Base-by-base conservation (phyloP, 768 basidiomycete genomes). In the Lentinus tigrinus region DNA sequence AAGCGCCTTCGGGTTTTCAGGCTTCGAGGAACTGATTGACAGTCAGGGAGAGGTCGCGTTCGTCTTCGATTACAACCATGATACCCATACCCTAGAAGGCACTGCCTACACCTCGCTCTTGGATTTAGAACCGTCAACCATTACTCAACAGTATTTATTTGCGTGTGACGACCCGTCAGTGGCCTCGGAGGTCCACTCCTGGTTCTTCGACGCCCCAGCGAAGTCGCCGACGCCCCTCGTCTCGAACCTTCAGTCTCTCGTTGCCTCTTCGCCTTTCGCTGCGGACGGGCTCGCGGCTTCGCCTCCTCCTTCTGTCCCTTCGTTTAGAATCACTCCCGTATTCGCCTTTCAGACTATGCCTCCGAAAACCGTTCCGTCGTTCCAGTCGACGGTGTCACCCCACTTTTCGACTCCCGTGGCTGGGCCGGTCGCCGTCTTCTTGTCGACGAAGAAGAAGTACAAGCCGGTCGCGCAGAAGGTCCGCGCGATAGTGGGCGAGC, bases 391-490 rank as follows among this genome's bases (percentile, higher is more conserved):
- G 17, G 40, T 5, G 19, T 37, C 36, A 37, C 36, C 36, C 36
- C 19, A 9, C n/a, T n/a, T n/a, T n/a, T n/a, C n/a, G n/a, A n/a
- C n/a, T n/a, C n/a, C n/a, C n/a, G n/a, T n/a, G n/a, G n/a, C 40
- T 5, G 40, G 17, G 19, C 7, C 8, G 14, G 40, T 42, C 5
- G 8, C 8, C 40, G 19, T 8, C 40, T 8, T 8, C 7, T 11
- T 42, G 47, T 28, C n/a, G 38, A 47, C 34, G 13, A 43, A 47
- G 40, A 60, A 60, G 54, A 60, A 55, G 53, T 69, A 69, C 54
- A 69, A 69, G 56, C 54, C 57, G 3, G 65, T 67, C 24, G 57
- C 62, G 7, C 50, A 60, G 34, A 64, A 65, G 19, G 54, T 66
- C 1, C 50, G 53, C 5, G 63, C 65, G 0, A 47, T 65, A 17